Evolutionary conservation across 495 filamentous ascomycete species (phyloP).

Genomic region (Penicillium lagena): DNA sequence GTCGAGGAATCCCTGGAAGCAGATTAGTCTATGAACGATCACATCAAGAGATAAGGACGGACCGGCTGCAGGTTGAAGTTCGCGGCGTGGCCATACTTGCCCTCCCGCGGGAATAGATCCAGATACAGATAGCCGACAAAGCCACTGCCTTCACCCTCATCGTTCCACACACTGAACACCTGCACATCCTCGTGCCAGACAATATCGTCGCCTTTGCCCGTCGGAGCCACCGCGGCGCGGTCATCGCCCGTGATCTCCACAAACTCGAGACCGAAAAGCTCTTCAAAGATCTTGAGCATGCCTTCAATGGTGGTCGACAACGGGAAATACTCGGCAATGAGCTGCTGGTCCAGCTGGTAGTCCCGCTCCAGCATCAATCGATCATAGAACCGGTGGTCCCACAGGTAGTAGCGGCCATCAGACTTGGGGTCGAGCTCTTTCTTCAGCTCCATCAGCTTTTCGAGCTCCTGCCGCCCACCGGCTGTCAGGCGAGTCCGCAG

Average conservation of each 20-base stretch:
- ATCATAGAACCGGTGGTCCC: constrained; percentile 87
- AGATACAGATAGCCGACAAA: constrained; percentile 70
- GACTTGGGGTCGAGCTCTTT: constrained; percentile 58
- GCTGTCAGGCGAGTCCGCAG: constrained; percentile 66
- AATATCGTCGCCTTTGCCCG: constrained; percentile 57
- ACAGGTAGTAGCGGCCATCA: constrained; percentile 80
- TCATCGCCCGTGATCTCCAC: constrained; percentile 67
- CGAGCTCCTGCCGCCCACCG: constrained; percentile 72
- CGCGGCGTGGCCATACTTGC: constrained; percentile 66
- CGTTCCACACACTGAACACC: constrained; percentile 66
- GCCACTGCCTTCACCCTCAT: constrained; percentile 54
- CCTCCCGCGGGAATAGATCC: constrained; percentile 59
- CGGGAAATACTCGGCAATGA: constrained; percentile 93
- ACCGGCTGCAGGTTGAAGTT: constrained; percentile 74
- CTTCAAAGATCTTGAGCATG: constrained; percentile 93
- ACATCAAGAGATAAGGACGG: constrained; percentile 3
- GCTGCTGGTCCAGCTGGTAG: constrained; percentile 79
- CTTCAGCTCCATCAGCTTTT: constrained; percentile 70
- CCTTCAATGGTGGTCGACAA: constrained; percentile 73
- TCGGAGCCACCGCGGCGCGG: constrained; percentile 46
- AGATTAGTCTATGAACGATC: neutral
- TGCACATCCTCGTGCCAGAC: constrained; percentile 68
- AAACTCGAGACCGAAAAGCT: constrained; percentile 87
- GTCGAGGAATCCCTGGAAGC: constrained; percentile 48
- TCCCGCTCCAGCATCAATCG: constrained; percentile 89